Base-by-base conservation (phyloP, 2,329 filamentous ascomycete genomes). In the Helotiales sp. region DNA sequence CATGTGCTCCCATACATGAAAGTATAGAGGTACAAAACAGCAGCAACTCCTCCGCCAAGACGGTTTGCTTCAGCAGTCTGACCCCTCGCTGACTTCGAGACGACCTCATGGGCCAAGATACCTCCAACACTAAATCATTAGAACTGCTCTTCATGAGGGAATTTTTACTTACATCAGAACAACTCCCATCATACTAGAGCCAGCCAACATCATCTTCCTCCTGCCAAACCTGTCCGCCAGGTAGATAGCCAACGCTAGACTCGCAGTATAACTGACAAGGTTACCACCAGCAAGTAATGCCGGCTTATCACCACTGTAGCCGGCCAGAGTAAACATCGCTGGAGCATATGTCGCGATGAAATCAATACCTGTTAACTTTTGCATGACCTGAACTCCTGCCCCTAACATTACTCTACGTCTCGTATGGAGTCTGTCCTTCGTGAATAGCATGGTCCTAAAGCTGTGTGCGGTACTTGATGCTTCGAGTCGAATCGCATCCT, bases 221-320 rank as follows among this genome's bases (percentile, higher is more conserved):
- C 87, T 79, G 9, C 87, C 86, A 54, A 89, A 86, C 0, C 81
- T 78, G 66, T 89, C 86, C 0, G 89, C 73, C 0, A 85, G 88
- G 64, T 88, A 89, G 89, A 78, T 65, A 88, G 85, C 0, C 52
- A 55, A n/a, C 13, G 88, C 85, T 2, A 87, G 82, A 1, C 86
- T 79, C 0, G 81, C 86, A 0, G 82, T 85, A 61, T 89, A 86
- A 5, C 86, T 0, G 83, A 86, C 5, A 82, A 54, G 81, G 81
- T 55, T 69, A 67, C 55, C 50, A 33, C 55, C 46, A 36, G 55
- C 55, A 3, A 58, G 24, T 44, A 27, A 75, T 70, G 25, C 79
- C 75, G 15, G 76, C 73, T 7, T 79, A 76, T 52, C 81, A 79
- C 63, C 91, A 87, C 22, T 86, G 75, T 54, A 81, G 77, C n/a